Evolutionary conservation across 2,329 filamentous ascomycete species (phyloP).

Genomic region (Phialocephala sp.): DNA sequence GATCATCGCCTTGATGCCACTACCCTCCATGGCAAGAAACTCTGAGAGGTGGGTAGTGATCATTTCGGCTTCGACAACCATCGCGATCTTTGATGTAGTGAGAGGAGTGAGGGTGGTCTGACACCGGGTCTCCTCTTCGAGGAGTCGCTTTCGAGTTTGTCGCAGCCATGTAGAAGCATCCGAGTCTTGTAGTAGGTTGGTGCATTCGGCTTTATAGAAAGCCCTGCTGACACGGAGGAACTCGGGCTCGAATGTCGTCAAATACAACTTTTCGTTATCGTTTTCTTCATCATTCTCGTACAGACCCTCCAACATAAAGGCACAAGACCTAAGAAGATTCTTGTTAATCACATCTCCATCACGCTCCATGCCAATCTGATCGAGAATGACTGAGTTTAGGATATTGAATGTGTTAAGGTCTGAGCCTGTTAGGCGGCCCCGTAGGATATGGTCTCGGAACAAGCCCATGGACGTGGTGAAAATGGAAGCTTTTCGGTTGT

Average conservation of each 20-base stretch:
- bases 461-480: conserved; percentile 85
- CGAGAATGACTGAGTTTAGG: conserved; percentile 81
- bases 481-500: conserved; percentile 76
- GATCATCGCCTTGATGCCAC: conserved; percentile 86
- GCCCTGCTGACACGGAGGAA: conserved; percentile 73
- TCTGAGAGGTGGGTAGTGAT: conserved; percentile 79
- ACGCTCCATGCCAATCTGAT: conserved; percentile 91
- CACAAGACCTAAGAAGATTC: conserved; percentile 78
- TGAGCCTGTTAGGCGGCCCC: conserved; percentile 56
- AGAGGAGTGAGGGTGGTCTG: conserved; percentile 77
- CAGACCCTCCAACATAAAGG: conserved; percentile 87
- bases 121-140: conserved; percentile 83
- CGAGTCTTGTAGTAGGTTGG: conserved; percentile 73
- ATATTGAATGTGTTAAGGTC: conserved; percentile 69
- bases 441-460: conserved; percentile 85
- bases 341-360: conserved; percentile 89
- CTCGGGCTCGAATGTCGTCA: conserved; percentile 79
- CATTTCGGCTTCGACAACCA: conserved; percentile 80
- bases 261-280: conserved; percentile 81
- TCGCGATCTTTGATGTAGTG: conserved; percentile 74
- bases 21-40: conserved; percentile 83
- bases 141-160: conserved; percentile 74
- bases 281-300: conserved; percentile 82
- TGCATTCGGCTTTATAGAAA: conserved; percentile 81
- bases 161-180: conserved; percentile 84